Evolutionary conservation across 2,329 filamentous ascomycete species (phyloP).

Genomic region (Mollisia scopiformis): DNA sequence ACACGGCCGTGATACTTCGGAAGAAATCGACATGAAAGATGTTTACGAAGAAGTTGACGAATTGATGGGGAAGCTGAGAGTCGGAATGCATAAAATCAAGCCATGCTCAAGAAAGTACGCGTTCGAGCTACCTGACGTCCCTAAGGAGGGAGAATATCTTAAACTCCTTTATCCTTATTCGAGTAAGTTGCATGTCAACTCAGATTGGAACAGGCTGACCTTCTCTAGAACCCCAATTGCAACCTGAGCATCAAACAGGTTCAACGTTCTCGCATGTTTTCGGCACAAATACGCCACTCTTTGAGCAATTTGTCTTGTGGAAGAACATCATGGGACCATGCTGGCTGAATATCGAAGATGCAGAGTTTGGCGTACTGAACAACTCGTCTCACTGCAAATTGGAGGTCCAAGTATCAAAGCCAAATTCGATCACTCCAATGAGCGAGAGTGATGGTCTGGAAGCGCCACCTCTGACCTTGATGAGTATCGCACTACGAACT

Average conservation of each 20-base stretch:
- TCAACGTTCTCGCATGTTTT: constrained; percentile 95
- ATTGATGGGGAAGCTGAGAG: constrained; percentile 85
- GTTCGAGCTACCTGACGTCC: constrained; percentile 86
- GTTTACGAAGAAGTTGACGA: constrained; percentile 88
- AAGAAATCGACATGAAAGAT: constrained; percentile 83
- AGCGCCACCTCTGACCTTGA: constrained; percentile 86
- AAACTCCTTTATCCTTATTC: constrained; percentile 97
- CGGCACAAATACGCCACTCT: constrained; percentile 88
- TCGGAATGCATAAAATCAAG: constrained; percentile 93
- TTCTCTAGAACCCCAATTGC: constrained; percentile 63
- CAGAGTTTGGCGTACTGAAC: constrained; percentile 81
- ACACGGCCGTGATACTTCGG: constrained; percentile 65
- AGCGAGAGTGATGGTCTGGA: constrained; percentile 82
- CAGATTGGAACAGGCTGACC: constrained; percentile 12
- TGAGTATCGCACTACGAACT: constrained; percentile 90
- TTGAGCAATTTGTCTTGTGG: constrained; percentile 98
- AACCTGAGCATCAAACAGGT: constrained; percentile 67
- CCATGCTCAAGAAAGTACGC: constrained; percentile 88
- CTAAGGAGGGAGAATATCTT: constrained; percentile 87
- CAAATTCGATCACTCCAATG: constrained; percentile 72
- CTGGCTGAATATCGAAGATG: constrained; percentile 89
- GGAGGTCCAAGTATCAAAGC: constrained; percentile 80
- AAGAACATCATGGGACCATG: constrained; percentile 99
- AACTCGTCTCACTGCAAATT: constrained; percentile 98
- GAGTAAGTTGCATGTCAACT: constrained; percentile 49